A percentile compares a stretch with the other conserved stretches of the same genome.
These are phyloP conservation scores for Aspergillus ibericus DNA, from an alignment of 2,329 filamentous ascomycete genomes.

Conservation along the genomic window DNA sequence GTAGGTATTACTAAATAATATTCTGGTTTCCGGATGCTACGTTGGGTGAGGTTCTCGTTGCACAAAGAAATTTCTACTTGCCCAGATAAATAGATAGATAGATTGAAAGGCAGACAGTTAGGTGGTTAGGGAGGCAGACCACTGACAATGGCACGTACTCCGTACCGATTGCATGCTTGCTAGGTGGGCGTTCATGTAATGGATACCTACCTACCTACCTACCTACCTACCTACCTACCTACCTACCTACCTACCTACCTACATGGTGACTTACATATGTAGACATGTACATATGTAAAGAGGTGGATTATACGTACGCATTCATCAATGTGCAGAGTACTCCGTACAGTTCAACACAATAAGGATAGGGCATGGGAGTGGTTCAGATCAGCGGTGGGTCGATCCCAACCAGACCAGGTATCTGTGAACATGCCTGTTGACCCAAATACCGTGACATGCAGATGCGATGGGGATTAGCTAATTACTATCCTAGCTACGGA, in stretches of 20 bases:
- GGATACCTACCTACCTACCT: background rate
- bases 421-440: slow-evolving; percentile 1
- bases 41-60: background rate
- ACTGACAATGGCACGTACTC: too few relatives aligned
- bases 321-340: background rate
- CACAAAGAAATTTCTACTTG: background rate
- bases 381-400: background rate
- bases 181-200: background rate
- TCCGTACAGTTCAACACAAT: too few relatives aligned
- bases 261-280: background rate
- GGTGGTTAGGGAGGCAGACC: too few relatives aligned
- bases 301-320: background rate
- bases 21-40: too few relatives aligned
- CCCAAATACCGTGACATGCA: background rate
- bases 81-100: background rate
- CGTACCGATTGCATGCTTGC: background rate
- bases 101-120: too few relatives aligned
- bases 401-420: background rate
- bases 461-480: background rate
- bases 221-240: too few relatives aligned
- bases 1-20: too few relatives aligned
- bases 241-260: background rate
- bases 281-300: background rate
- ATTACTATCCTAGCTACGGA: too few relatives aligned
- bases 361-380: background rate